phyloP scores from a whole-genome alignment of 2,329 filamentous ascomycete species.

The Didymella lethalis region DNA sequence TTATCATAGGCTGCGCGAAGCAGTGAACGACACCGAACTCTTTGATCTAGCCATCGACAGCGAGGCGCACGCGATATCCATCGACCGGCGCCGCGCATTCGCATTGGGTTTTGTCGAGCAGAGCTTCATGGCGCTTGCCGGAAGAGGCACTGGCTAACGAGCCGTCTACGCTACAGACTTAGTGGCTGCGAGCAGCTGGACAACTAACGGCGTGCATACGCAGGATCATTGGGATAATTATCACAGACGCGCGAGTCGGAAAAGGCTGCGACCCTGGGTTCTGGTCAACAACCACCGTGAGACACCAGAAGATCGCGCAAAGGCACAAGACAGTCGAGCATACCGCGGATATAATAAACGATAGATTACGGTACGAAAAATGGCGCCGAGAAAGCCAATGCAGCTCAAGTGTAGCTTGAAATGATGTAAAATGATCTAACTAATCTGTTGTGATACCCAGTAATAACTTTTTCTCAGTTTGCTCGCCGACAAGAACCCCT shows the following conservation, averaged over 20 bases:
- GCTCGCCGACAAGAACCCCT: not conserved
- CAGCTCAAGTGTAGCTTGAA: constrained; percentile 2
- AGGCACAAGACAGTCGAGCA: constrained; percentile 20
- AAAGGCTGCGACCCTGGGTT: constrained; percentile 26
- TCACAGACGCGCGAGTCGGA: constrained; percentile 23
- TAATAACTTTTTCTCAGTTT: not conserved
- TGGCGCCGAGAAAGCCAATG: constrained; percentile 12
- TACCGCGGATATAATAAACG: constrained; percentile 16
- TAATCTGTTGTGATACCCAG: not conserved
- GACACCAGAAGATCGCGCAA: constrained; percentile 23
- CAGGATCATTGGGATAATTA: constrained; percentile 11
- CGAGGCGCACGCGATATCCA: constrained; percentile 24
- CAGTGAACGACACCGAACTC: constrained; percentile 29
- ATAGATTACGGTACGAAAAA: constrained; percentile 17
- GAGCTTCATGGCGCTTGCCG: constrained; percentile 19
- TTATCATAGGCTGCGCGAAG: constrained; percentile 25
- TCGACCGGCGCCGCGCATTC: constrained; percentile 29
- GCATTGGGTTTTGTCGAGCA: constrained; percentile 28
- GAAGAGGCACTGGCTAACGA: constrained; percentile 1
- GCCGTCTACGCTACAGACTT: constrained; percentile 24
- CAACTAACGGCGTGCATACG: constrained; percentile 3
- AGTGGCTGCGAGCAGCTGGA: constrained; percentile 8
- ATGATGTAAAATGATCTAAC: constrained; percentile 9
- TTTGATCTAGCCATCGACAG: constrained; percentile 27
- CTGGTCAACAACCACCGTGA: constrained; percentile 26